Base-by-base conservation (phyloP, 202 grass and related monocot genomes). In the Panicum hallii region DNA sequence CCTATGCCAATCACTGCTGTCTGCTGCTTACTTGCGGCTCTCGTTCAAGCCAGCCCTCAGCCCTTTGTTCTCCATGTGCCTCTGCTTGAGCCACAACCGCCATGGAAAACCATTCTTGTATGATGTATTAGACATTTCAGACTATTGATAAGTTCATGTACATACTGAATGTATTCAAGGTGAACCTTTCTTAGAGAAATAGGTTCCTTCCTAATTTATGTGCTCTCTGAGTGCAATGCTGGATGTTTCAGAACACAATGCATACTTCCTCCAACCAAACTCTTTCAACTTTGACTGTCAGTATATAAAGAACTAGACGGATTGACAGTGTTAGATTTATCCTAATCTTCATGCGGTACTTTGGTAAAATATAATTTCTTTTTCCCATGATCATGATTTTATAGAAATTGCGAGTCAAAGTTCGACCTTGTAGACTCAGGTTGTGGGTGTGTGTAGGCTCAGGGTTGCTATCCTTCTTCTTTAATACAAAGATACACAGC, bases 191-290 rank as follows among this genome's bases (percentile, higher is more conserved):
- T 46, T 86, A 32, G 43, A 74, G 38, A 52, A 75, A 60, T 75
- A 67, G 16, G 9, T 87, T 40, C 17, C n/a, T 84, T 87, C 56
- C 11, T 68, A 79, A 79, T 72, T 85, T 71, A 82, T 55, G 67
- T 84, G 64, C 40, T 71, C 23, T 83, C 69, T 6, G 49, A 72
- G 12, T 79, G 19, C 63, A 69, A 72, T 57, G 34, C 58, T 74
- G 11, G 49, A 56, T 56, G 42, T 57, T 81, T n/a, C 75, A 43
- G 32, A 66, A 43, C 38, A 84, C 23, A 65, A 23, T 23, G 32
- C 52, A 55, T 55, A 55, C 11, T 47, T 44, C 22, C 22, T 71
- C 44, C 0, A 8, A 71, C 30, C 6, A 26, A 48, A 48, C 13
- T 47, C 15, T 9, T 71, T 71, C 26, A 14, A 71, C 12, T 15